These are phyloP conservation scores for Rutstroemia sp. DNA, from an alignment of 2,329 filamentous ascomycete species.

Conservation along the genomic window DNA sequence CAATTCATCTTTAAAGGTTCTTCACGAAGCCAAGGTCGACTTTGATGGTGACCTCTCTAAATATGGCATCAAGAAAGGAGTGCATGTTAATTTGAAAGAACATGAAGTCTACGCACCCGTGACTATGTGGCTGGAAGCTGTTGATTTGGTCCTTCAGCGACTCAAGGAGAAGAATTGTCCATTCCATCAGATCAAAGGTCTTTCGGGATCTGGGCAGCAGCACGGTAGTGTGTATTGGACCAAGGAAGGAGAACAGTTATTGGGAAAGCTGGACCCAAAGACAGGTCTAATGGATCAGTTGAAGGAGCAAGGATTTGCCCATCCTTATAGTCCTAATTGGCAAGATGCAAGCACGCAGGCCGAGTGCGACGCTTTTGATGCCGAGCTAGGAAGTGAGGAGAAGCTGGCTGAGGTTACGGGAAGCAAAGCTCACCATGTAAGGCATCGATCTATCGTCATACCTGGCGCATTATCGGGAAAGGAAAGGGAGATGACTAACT, in stretches of 20 bases:
- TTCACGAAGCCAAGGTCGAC: conserved; percentile 84
- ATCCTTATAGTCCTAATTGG: conserved; percentile 92
- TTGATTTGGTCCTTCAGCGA: conserved; percentile 75
- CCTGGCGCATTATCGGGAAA: not conserved
- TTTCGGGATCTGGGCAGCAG: conserved; percentile 93
- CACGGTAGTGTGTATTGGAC: conserved; percentile 97
- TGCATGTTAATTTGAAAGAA: conserved; percentile 71
- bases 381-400: conserved; percentile 55
- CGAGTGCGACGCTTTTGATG: conserved; percentile 86
- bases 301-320: conserved; percentile 59
- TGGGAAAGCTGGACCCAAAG: conserved; percentile 52
- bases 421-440: conserved; percentile 88
- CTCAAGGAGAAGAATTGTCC: conserved; percentile 64
- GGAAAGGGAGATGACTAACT: not conserved
- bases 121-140: conserved; percentile 86
- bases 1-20: conserved; percentile 70
- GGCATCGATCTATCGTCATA: conserved; percentile 26
- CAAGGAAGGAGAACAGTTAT: conserved; percentile 54
- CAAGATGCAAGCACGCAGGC: conserved; percentile 92
- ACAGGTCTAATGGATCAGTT: conserved; percentile 68
- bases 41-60: conserved; percentile 79
- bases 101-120: conserved; percentile 91
- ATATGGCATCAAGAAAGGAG: conserved; percentile 82
- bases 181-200: conserved; percentile 66
- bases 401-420: conserved; percentile 74